Conservation (phyloP, 1,284 basidiomycete genomes). For the Gomphus sp. region DNA sequence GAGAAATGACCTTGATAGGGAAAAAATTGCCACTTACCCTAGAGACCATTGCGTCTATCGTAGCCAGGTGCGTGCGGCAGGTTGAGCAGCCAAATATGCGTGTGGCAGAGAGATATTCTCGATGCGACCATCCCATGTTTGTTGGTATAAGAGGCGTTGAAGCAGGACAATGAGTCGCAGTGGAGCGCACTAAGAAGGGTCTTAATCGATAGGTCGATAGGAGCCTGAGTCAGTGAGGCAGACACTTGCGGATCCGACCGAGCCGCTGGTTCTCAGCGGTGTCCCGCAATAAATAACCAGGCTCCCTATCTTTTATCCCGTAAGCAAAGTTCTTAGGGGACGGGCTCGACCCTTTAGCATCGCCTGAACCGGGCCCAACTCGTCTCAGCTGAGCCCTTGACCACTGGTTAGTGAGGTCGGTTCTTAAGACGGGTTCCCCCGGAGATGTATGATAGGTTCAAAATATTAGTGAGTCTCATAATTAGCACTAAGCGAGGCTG, state of each 20-base stretch:
- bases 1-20: not conserved
- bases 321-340: too few species aligned
- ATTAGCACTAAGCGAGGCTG: too few species aligned
- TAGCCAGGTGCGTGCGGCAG: conserved; percentile 91
- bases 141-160: not conserved
- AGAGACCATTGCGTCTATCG: conserved; percentile 87
- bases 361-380: too few species aligned
- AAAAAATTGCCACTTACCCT: conserved; percentile 46
- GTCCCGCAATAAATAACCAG: not conserved
- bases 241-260: not conserved
- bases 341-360: too few species aligned
- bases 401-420: too few species aligned
- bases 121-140: conserved; percentile 80
- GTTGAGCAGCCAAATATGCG: conserved; percentile 86
- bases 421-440: too few species aligned
- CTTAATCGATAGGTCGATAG: conserved; percentile 3
- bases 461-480: too few species aligned
- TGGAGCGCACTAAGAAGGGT: not conserved
- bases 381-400: too few species aligned
- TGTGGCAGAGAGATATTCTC: conserved; percentile 80
- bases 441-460: too few species aligned
- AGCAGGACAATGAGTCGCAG: too few species aligned
- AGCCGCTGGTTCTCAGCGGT: not conserved
- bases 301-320: too few species aligned
- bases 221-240: not conserved